Percentiles rank a stretch among this genome's conserved stretches.
These are phyloP conservation scores for Dothideomycetes sp. DNA, from an alignment of 2,329 filamentous ascomycete genomes.

Conservation along the genomic window DNA sequence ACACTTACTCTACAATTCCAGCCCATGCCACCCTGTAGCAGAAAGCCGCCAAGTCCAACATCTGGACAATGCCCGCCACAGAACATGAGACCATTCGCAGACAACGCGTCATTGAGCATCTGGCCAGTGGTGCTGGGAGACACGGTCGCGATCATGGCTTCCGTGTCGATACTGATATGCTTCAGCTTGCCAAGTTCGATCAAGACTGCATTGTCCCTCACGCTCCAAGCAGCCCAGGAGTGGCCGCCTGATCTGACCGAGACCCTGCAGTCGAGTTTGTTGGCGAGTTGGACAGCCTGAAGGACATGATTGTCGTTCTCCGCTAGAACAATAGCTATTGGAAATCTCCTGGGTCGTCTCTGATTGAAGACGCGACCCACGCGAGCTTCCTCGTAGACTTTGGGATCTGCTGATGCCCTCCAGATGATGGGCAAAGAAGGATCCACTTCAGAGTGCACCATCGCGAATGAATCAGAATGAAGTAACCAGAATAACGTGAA, in stretches of 20 bases:
- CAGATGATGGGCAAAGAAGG: slow-evolving; percentile 12
- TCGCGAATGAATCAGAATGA: too few relatives aligned
- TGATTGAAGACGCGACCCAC: slow-evolving; percentile 36
- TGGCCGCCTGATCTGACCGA: slow-evolving; percentile 41
- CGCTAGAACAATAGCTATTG: slow-evolving; percentile 31
- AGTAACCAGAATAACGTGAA: too few relatives aligned
- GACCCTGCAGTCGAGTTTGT: slow-evolving; percentile 23
- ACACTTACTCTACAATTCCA: slow-evolving; percentile 42
- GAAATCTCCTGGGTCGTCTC: slow-evolving; percentile 28
- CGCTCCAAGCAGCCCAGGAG: slow-evolving; percentile 39
- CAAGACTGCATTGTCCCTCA: slow-evolving; percentile 35
- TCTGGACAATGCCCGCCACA: slow-evolving; percentile 45
- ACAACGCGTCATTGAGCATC: slow-evolving; percentile 31
- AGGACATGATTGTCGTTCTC: slow-evolving; percentile 24
- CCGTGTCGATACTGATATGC: slow-evolving; percentile 28
- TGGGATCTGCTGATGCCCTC: slow-evolving; percentile 8
- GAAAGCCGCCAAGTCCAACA: slow-evolving; percentile 45
- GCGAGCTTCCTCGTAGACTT: slow-evolving; percentile 26
- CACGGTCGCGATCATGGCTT: slow-evolving; percentile 27
- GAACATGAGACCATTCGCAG: slow-evolving; percentile 34
- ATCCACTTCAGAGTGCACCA: not conserved
- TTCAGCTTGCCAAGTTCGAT: slow-evolving; percentile 31
- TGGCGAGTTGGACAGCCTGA: slow-evolving; percentile 24
- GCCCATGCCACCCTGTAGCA: slow-evolving; percentile 47
- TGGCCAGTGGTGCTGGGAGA: slow-evolving; percentile 39